Evolutionary conservation across 805 yeast genomes (phyloP), one percentile per base, ranked within the genome.

Genomic region (Brettanomyces anomalus): DNA sequence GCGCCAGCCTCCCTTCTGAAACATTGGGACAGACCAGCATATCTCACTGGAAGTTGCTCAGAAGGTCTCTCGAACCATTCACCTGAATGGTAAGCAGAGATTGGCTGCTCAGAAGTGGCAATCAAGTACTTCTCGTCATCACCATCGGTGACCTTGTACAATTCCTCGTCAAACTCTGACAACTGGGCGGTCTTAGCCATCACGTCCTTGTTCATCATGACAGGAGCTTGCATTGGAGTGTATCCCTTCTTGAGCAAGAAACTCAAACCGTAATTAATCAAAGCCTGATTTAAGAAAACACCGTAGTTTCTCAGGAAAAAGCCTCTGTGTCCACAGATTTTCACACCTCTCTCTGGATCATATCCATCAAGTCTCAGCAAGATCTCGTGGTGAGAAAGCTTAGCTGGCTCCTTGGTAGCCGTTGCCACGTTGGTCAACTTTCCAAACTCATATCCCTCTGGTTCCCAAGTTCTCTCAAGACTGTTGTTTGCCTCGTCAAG

Each of bases 1-100:
- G 96, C 82, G 54, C 98, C 98, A 46, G 98, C 98, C 72, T 93
- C 98, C 72, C 98, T 85, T 70, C 98, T 82, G 81, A 93, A 93
- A 79, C 98, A 93, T 38, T 97, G 85, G 32, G 97, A 88, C 74
- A 84, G 93, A 58, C 98, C 98, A 39, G 96, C 98, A 60, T 93
- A 93, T 68, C 94, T 85, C 50, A 87, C 77, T 48, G 98, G 98
- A 55, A 93, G 76, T 72, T 93, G 98, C 68, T 89, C 97, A 48
- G 81, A 80, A 46, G 98, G 98, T 56, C 85, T 81, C 70, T 93
- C 97, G 57, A 93, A 93, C 98, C 98, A 93, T 71, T 93, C 98
- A 60, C 81, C 82, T 42, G 96, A 80, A 69, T 93, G 98, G 70
- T 84, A 89, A 24, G 98, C 98, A 47, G 96, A 86, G 55, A 93